Evolutionary conservation across 345 rosid genomes (phyloP).

Genomic region (Salix exigua): DNA sequence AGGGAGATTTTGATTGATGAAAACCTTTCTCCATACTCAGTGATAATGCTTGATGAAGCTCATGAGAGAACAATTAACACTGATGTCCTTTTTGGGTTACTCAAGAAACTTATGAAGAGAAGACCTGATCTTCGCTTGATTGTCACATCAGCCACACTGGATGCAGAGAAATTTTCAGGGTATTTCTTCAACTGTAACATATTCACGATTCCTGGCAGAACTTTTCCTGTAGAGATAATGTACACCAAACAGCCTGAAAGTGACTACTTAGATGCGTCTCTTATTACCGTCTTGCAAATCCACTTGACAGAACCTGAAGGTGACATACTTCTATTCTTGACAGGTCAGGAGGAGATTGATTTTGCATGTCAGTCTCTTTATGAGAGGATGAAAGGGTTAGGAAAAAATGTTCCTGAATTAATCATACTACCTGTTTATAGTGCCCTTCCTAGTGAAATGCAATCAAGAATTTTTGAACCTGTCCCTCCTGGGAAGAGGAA

Average conservation of each 20-base stretch:
- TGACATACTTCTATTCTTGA: constrained; percentile 70
- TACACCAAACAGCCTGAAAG: constrained; percentile 81
- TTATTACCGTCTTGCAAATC: constrained; percentile 69
- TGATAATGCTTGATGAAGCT: constrained; percentile 75
- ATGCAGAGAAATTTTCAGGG: constrained; percentile 78
- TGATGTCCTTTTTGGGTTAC: constrained; percentile 69
- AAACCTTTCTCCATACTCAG: constrained; percentile 58
- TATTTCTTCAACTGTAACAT: constrained; percentile 78
- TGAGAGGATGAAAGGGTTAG: constrained; percentile 70
- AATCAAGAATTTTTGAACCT: constrained; percentile 82
- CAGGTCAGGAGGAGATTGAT: constrained; percentile 89
- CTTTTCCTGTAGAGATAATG: constrained; percentile 73
- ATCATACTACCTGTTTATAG: constrained; percentile 79
- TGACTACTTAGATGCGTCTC: constrained; percentile 77
- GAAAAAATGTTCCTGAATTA: constrained; percentile 67
- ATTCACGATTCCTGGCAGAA: constrained; percentile 82
- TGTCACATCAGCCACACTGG: constrained; percentile 79
- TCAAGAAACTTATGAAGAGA: constrained; percentile 59
- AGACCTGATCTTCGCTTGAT: constrained; percentile 68
- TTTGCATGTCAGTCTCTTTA: constrained; percentile 70
- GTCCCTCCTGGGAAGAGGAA: constrained; percentile 77
- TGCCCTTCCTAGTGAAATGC: constrained; percentile 90
- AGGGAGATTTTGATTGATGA: constrained; percentile 65
- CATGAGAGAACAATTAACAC: constrained; percentile 75
- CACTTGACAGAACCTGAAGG: constrained; percentile 93